Evolutionary conservation across 345 rosid species (phyloP).

Genomic region (Eucalyptus shirleyi): DNA sequence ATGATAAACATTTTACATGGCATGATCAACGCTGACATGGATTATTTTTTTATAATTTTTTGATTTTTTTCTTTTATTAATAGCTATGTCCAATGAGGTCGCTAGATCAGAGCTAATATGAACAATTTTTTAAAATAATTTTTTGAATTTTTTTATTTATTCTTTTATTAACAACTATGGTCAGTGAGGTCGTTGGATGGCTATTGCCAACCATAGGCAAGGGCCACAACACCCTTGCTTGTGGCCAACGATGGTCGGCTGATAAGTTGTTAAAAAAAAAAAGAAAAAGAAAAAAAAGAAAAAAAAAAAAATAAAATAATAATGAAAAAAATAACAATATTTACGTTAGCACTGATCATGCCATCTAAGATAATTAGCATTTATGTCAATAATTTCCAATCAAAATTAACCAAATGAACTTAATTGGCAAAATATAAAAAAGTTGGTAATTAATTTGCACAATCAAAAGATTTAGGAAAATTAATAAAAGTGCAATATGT

Average conservation of each 20-base stretch:
- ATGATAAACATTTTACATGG: not conserved
- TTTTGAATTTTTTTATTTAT: not conserved
- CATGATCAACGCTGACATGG: rapidly evolving
- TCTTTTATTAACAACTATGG: not conserved
- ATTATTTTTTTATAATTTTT: not conserved
- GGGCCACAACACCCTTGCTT: not conserved
- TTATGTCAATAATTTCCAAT: rapidly evolving
- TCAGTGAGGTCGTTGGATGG: not conserved
- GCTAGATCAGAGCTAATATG: not conserved
- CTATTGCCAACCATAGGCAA: not conserved
- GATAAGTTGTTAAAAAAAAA: not conserved
- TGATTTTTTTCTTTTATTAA: not conserved
- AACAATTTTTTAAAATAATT: not conserved
- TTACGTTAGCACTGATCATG: rapidly evolving
- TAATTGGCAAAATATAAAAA: not conserved
- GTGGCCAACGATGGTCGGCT: rapidly evolving
- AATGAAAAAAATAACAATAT: rapidly evolving
- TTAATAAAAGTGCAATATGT: not conserved
- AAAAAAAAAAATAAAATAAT: no score
- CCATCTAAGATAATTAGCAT: rapidly evolving
- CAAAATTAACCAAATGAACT: not conserved
- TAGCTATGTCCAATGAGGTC: not conserved
- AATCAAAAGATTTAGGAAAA: not conserved
- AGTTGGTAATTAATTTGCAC: not conserved
- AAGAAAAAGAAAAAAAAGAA: no score